Conservation (phyloP, 176 grass and related monocot species). For the Dendrocalamus sinicus region DNA sequence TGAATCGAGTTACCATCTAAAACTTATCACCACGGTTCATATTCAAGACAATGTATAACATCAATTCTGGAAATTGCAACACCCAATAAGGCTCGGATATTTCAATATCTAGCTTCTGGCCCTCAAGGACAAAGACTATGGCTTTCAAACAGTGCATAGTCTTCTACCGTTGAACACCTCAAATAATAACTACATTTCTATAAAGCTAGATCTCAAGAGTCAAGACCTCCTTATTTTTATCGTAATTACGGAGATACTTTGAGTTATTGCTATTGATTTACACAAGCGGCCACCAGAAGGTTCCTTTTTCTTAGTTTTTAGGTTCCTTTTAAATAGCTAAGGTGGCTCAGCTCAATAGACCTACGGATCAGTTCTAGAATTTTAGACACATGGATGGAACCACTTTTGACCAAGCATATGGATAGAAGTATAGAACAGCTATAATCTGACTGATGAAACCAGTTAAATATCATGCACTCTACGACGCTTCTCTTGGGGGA, state of each 20-base stretch:
- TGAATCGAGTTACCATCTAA: conserved; percentile 11
- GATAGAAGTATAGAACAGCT: conserved; percentile 29
- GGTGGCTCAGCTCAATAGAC: conserved; percentile 33
- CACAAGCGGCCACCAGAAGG: conserved; percentile 32
- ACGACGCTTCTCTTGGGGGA: conserved; percentile 41
- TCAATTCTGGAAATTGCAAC: background rate
- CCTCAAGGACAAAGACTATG: background rate
- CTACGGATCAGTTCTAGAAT: background rate
- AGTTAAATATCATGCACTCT: conserved; percentile 45
- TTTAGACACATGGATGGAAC: background rate
- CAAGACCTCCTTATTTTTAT: conserved; percentile 29
- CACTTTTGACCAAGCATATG: conserved; percentile 36
- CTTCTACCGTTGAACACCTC: background rate
- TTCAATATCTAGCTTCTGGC: background rate
- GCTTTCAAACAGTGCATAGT: background rate
- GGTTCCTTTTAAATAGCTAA: conserved; percentile 37
- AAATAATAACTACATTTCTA: background rate
- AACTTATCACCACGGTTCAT: conserved; percentile 15
- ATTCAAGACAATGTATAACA: background rate
- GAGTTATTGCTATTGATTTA: conserved; percentile 48
- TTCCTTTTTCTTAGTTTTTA: conserved; percentile 15
- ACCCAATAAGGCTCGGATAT: background rate
- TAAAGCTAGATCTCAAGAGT: conserved; percentile 5
- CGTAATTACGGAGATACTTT: conserved; percentile 21
- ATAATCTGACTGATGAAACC: conserved; percentile 22